Evolutionary conservation across 305 asterid species (phyloP).

Genomic region (Solanum aculeatissimum): DNA sequence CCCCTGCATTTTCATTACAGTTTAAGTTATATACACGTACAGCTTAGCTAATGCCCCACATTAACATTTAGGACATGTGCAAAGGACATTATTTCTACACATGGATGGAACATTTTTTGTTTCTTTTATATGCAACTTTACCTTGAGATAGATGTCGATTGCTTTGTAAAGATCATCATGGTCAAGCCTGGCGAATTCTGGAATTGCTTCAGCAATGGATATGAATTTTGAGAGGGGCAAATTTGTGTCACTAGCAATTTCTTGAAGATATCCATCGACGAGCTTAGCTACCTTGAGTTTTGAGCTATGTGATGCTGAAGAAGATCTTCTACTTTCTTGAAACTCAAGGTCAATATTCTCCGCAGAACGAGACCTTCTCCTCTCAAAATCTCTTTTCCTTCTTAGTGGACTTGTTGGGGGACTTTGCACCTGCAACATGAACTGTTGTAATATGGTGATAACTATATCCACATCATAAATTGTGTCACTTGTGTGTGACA

Average conservation of each 20-base stretch:
- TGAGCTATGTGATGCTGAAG: slow-evolving; percentile 77
- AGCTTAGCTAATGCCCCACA: neutral
- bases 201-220: slow-evolving; percentile 58
- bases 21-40: neutral
- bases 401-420: slow-evolving; percentile 68
- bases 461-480: slow-evolving; percentile 59
- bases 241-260: slow-evolving; percentile 49
- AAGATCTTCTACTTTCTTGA: slow-evolving; percentile 69
- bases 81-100: neutral
- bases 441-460: slow-evolving; percentile 49
- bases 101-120: neutral
- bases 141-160: slow-evolving; percentile 84
- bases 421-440: slow-evolving; percentile 66
- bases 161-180: slow-evolving; percentile 95
- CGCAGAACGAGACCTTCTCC: slow-evolving; percentile 67
- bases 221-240: slow-evolving; percentile 49
- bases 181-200: slow-evolving; percentile 66
- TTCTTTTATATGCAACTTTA: slow-evolving; percentile 1
- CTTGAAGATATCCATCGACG: slow-evolving; percentile 64
- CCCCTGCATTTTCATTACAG: slow-evolving; percentile 29
- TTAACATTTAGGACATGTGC: neutral
- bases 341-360: slow-evolving; percentile 61
- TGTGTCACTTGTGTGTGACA: slow-evolving; percentile 11
- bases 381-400: slow-evolving; percentile 25
- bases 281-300: slow-evolving; percentile 83